phyloP scores from a whole-genome alignment of 2,329 filamentous ascomycete species.

The Colletotrichum orbiculare region DNA sequence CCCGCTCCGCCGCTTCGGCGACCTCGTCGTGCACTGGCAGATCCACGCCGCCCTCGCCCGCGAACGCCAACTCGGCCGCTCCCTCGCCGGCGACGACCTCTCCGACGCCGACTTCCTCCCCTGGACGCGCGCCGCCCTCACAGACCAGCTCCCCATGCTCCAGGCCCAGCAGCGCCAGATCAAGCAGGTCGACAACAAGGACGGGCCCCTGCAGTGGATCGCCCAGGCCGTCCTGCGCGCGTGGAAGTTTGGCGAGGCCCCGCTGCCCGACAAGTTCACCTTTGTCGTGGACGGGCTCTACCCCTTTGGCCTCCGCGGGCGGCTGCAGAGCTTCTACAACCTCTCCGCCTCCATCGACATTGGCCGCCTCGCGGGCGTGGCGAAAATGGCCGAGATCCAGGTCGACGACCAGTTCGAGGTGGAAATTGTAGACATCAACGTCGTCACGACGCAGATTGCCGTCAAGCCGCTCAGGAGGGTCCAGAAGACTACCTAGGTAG shows the following conservation, averaged over 20 bases:
- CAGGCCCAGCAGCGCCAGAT: slow-evolving; percentile 65
- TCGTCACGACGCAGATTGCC: slow-evolving; percentile 41
- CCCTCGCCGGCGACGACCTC: slow-evolving; percentile 39
- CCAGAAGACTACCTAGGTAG: neutral
- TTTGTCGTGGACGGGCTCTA: slow-evolving; percentile 58
- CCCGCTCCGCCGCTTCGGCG: slow-evolving; percentile 72
- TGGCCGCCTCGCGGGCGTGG: slow-evolving; percentile 50
- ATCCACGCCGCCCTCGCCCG: slow-evolving; percentile 67
- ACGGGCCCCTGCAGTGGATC: slow-evolving; percentile 64
- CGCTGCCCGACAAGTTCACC: slow-evolving; percentile 59
- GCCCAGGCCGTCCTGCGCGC: slow-evolving; percentile 70
- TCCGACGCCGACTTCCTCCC: slow-evolving; percentile 53
- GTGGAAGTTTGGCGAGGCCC: slow-evolving; percentile 64
- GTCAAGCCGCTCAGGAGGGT: slow-evolving; percentile 14
- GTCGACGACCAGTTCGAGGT: slow-evolving; percentile 67
- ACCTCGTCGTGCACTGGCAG: slow-evolving; percentile 75
- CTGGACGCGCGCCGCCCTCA: slow-evolving; percentile 55
- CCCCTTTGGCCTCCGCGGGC: slow-evolving; percentile 50
- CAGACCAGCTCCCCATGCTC: slow-evolving; percentile 60
- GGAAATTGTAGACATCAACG: slow-evolving; percentile 64
- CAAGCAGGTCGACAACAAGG: slow-evolving; percentile 53
- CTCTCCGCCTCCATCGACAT: slow-evolving; percentile 55
- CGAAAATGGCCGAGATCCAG: slow-evolving; percentile 55
- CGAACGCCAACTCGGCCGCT: slow-evolving; percentile 49
- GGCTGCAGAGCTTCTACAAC: slow-evolving; percentile 61